Conservation (phyloP, 352 stramenopile genomes). For the Globisporangium uncinulatum region DNA sequence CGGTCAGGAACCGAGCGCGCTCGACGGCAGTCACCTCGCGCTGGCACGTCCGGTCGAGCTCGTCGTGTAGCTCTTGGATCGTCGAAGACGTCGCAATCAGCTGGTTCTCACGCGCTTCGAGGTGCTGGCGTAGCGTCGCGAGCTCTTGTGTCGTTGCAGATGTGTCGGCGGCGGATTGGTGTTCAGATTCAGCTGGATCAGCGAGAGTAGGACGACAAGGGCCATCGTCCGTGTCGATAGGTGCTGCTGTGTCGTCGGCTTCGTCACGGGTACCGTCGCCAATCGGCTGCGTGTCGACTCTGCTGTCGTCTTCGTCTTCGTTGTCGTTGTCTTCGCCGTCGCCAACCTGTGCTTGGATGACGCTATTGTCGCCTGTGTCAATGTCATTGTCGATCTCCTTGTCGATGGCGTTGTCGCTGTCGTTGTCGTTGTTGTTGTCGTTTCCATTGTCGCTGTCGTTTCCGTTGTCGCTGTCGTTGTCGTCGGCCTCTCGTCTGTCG, state of each 20-base stretch:
- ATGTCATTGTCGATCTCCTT: no score
- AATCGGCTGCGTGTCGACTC: no score
- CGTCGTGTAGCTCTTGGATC: conserved; percentile 68
- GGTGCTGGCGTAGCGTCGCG: conserved; percentile 25
- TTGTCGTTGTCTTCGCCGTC: no score
- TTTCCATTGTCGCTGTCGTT: no score
- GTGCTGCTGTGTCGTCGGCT: not conserved
- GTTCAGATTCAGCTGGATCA: not conserved
- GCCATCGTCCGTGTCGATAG: not conserved
- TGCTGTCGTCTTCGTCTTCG: no score
- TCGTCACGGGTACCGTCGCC: no score
- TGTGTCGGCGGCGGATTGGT: not conserved
- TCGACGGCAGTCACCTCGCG: conserved; percentile 61
- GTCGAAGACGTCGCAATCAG: conserved; percentile 52
- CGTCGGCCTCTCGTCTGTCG: no score
- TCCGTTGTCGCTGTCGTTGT: no score
- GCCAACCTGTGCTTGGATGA: no score
- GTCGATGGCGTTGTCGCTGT: no score
- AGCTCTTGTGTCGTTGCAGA: conserved; percentile 9
- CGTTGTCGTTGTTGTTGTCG: no score
- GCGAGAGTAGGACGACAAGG: not conserved
- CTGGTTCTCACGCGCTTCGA: conserved; percentile 57
- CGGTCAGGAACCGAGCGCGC: conserved; percentile 46
- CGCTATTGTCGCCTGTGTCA: no score
- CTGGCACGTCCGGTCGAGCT: conserved; percentile 68